Evolutionary conservation across 2,329 filamentous ascomycete species (phyloP).

Genomic region (Achaetomium macrosporum): DNA sequence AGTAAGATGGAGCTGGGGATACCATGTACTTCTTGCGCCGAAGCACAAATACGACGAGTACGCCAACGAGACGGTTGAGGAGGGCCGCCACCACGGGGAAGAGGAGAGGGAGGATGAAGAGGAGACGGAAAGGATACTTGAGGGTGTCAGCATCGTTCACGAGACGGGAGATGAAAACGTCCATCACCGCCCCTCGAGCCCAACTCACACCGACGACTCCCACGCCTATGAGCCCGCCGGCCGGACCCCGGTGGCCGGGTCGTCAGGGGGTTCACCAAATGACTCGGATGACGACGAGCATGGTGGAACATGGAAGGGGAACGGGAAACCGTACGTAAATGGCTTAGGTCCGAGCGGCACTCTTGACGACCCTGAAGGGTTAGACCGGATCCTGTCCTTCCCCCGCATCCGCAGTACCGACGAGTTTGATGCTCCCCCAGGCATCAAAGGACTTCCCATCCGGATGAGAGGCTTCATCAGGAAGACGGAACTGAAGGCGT

Average conservation of each 20-base stretch:
- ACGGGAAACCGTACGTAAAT: slow-evolving; percentile 24
- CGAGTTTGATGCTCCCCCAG: slow-evolving; percentile 37
- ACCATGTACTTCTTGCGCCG: slow-evolving; percentile 87
- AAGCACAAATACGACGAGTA: slow-evolving; percentile 67
- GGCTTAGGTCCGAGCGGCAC: slow-evolving; percentile 8
- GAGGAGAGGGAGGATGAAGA: slow-evolving; percentile 35
- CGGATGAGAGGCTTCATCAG: slow-evolving; percentile 33
- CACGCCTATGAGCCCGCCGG: slow-evolving; percentile 50
- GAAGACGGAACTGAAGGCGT: slow-evolving; percentile 23
- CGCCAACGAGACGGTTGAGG: slow-evolving; percentile 46
- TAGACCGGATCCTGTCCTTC: slow-evolving; percentile 57
- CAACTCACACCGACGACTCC: slow-evolving; percentile 38
- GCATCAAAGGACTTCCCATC: slow-evolving; percentile 37
- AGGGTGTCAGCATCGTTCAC: slow-evolving; percentile 38
- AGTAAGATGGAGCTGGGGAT: slow-evolving; percentile 97
- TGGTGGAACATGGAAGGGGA: slow-evolving; percentile 15
- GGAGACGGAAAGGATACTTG: slow-evolving; percentile 42
- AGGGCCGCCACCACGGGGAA: slow-evolving; percentile 52
- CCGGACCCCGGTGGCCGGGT: slow-evolving; percentile 47
- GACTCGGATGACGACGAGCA: slow-evolving; percentile 45
- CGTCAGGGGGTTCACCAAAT: slow-evolving; percentile 44
- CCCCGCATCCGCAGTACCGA: slow-evolving; percentile 46
- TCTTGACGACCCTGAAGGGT: slow-evolving; percentile 28
- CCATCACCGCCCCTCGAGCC: slow-evolving; percentile 19
- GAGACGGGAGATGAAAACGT: slow-evolving; percentile 33